These are phyloP conservation scores for Aspergillus texensis DNA, from an alignment of 2,329 filamentous ascomycete genomes.

Conservation along the genomic window DNA sequence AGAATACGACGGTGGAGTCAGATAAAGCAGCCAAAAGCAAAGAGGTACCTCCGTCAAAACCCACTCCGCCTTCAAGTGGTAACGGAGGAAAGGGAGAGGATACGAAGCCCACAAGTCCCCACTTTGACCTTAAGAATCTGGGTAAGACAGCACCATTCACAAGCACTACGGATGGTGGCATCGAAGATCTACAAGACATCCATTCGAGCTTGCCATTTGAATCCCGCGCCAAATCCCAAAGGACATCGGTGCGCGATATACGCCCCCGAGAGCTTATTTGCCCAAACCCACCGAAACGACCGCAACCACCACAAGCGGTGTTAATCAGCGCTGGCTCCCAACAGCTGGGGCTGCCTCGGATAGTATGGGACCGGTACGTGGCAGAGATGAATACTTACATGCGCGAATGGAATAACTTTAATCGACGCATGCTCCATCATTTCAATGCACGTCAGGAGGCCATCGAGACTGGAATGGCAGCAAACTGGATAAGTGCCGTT, in stretches of 20 bases:
- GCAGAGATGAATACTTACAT: constrained; percentile 59
- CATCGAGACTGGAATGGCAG: constrained; percentile 47
- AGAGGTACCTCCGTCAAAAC: constrained; percentile 16
- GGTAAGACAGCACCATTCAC: constrained; percentile 54
- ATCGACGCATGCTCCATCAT: constrained; percentile 57
- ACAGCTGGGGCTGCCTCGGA: constrained; percentile 44
- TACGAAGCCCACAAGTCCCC: constrained; percentile 18
- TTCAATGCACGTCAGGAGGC: constrained; percentile 57
- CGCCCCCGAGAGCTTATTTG: constrained; percentile 46
- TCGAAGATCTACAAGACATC: constrained; percentile 58
- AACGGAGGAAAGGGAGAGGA: constrained; percentile 8
- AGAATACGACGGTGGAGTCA: constrained; percentile 7
- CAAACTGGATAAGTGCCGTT: constrained; percentile 55
- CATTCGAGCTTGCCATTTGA: constrained; percentile 60
- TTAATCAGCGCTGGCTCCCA: constrained; percentile 32
- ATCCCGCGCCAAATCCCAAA: constrained; percentile 53
- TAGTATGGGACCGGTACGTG: constrained; percentile 56
- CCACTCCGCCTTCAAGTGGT: constrained; percentile 12
- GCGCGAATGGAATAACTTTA: constrained; percentile 58
- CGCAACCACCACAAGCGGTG: constrained; percentile 37
- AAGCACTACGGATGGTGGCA: constrained; percentile 48
- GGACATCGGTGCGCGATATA: constrained; percentile 43
- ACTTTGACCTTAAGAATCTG: constrained; percentile 55
- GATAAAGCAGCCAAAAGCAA: constrained; percentile 14
- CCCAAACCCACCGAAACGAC: constrained; percentile 56